Evolutionary conservation across 1,139 yeast species (phyloP), one percentile per base, ranked within the genome.

Genomic region (Hyphopichia pseudoburtonii): DNA sequence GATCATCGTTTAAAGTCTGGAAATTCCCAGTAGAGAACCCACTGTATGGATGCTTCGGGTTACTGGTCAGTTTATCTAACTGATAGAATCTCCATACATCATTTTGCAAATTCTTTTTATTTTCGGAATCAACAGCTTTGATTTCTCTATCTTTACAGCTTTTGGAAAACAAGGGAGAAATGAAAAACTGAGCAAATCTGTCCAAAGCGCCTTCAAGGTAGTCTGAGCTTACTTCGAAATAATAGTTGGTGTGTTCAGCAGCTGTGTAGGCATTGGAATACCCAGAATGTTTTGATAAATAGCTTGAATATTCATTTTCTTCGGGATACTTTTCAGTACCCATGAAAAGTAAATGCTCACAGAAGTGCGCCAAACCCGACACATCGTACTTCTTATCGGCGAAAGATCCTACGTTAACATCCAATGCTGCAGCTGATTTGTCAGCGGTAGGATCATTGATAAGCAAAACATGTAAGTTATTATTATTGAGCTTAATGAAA

Each of bases 321-420:
- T 76, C 72, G 0, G 98, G 98, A 53, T 84, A 92, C 62, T 89
- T 90, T 48, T 78, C 72, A 4, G 97, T 90, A n/a, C 98, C 98
- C 96, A 92, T 88, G 59, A 92, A 92, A 43, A 92, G 69, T 48
- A 92, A 70, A 62, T 92, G 98, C 64, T 92, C 98, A 63, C 97
- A 89, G 60, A 92, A 92, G 62, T 92, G 98, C 3, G 98, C 98
- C 44, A 92, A 68, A 1, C 98, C 98, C 2, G 90, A 84, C 22
- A 88, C 60, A 21, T 73, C 68, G 44, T 62, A 71, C 35, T 74
- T 70, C 14, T 86, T 87, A 54, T 92, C 97, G 35, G 86, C 78
- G 57, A 84, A 86, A 3, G 96, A 76, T 15, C 98, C 98, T 17
- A 89, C 92, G 51, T 86, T 80, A 24, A 92, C 97, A 54, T 88